These are phyloP conservation scores for Phytophthora fragariaefolia DNA, from an alignment of 352 stramenopile species.

Conservation along the genomic window DNA sequence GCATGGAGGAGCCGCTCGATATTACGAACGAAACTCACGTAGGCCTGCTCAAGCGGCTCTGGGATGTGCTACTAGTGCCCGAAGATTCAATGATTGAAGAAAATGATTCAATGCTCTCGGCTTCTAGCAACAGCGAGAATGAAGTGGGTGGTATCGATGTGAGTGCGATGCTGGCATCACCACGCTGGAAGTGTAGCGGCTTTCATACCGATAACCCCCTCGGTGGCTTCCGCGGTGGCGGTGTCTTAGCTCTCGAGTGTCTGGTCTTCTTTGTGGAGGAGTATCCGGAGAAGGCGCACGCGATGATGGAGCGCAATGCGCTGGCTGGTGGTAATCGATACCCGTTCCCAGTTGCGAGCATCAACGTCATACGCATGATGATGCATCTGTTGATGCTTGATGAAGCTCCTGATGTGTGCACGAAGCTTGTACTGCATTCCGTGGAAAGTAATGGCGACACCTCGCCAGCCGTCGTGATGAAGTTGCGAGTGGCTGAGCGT, in stretches of 20 bases:
- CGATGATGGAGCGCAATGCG: constrained; percentile 85
- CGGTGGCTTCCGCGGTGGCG: constrained; percentile 78
- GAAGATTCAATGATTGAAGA: constrained; percentile 36
- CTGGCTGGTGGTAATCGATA: constrained; percentile 77
- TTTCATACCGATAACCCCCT: constrained; percentile 86
- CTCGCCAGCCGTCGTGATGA: constrained; percentile 60
- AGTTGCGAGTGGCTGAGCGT: constrained; percentile 79
- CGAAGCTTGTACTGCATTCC: constrained; percentile 77
- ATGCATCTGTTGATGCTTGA: constrained; percentile 86
- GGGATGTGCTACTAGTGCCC: constrained; percentile 56
- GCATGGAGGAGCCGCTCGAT: constrained; percentile 76
- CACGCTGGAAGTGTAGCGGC: constrained; percentile 70
- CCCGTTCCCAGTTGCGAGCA: constrained; percentile 81
- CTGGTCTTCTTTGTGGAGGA: constrained; percentile 81
- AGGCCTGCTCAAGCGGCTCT: constrained; percentile 70
- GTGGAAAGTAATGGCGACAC: constrained; percentile 34
- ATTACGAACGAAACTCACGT: constrained; percentile 57
- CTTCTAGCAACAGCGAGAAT: constrained; percentile 27
- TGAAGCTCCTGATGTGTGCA: constrained; percentile 67
- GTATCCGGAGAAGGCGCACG: constrained; percentile 74
- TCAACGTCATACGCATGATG: constrained; percentile 90
- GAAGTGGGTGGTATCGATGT: constrained; percentile 50
- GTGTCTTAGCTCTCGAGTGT: constrained; percentile 74
- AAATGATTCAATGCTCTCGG: constrained; percentile 22
- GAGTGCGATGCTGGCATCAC: constrained; percentile 58